Conservation (phyloP, 441 rosid genomes). For the Geranium incanum region DNA sequence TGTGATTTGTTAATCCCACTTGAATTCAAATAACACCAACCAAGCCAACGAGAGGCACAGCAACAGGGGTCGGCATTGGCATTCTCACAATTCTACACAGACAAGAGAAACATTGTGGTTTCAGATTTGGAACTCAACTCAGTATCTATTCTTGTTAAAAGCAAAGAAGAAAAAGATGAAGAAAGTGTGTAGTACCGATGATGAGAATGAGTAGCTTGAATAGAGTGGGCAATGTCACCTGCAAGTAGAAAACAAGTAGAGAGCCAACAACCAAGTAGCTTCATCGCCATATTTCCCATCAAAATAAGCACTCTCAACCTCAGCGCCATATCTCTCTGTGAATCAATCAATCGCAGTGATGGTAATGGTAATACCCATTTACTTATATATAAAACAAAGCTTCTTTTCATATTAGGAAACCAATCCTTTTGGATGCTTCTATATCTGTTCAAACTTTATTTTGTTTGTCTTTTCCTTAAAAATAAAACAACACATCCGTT, state of each 20-base stretch:
- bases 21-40: not conserved
- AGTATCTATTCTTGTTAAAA: not conserved
- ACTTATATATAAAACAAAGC: not conserved
- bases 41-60: not conserved
- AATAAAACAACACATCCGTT: not conserved
- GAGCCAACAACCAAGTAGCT: not conserved
- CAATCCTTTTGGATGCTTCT: not conserved
- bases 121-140: not conserved
- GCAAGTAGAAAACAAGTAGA: not conserved
- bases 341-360: not conserved
- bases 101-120: too few relatives aligned
- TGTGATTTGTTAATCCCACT: too few relatives aligned
- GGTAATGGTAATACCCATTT: not conserved
- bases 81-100: not conserved
- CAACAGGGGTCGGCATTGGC: not conserved
- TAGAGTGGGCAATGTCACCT: not conserved
- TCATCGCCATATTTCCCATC: not conserved
- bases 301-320: not conserved
- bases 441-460: not conserved
- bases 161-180: not conserved
- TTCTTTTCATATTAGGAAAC: not conserved
- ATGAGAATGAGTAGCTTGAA: not conserved
- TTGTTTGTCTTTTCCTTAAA: not conserved
- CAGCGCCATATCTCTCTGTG: not conserved
- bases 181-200: too few relatives aligned